Conservation (phyloP, 106 monocot species). For the Agapanthus africanus region DNA sequence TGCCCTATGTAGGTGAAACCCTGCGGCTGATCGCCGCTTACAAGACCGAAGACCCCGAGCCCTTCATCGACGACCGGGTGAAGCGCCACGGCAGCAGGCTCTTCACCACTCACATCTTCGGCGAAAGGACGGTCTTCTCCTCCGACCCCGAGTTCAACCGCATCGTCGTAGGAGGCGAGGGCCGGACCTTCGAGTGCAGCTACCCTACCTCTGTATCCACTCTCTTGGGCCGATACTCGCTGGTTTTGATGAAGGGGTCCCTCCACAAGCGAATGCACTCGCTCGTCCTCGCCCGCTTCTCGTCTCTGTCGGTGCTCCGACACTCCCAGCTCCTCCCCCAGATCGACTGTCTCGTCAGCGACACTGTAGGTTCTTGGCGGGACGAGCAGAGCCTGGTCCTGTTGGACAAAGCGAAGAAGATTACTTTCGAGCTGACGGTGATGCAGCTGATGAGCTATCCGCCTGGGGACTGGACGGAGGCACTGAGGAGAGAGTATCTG, state of each 20-base stretch:
- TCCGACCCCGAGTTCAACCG: slow-evolving; percentile 85
- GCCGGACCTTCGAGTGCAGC: slow-evolving; percentile 63
- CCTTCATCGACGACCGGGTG: slow-evolving; percentile 79
- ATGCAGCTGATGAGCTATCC: slow-evolving; percentile 78
- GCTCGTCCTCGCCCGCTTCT: slow-evolving; percentile 55
- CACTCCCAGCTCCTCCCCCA: slow-evolving; percentile 37
- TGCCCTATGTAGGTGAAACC: slow-evolving; percentile 77
- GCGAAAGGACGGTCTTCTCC: slow-evolving; percentile 93
- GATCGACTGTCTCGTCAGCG: slow-evolving; percentile 56
- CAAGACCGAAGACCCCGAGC: slow-evolving; percentile 71
- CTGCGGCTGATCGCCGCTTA: slow-evolving; percentile 64
- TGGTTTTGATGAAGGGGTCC: slow-evolving; percentile 53
- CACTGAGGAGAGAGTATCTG: slow-evolving; percentile 62
- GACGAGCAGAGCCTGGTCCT: slow-evolving; percentile 18
- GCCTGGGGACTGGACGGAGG: slow-evolving; percentile 75
- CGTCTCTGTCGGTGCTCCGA: slow-evolving; percentile 44
- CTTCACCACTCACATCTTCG: slow-evolving; percentile 89
- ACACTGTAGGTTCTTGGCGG: slow-evolving; percentile 39
- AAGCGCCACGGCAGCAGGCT: slow-evolving; percentile 37
- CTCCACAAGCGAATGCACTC: slow-evolving; percentile 76
- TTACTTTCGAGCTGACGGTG: slow-evolving; percentile 76
- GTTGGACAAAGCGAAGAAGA: slow-evolving; percentile 82
- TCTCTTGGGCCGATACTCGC: slow-evolving; percentile 67
- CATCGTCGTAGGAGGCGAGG: slow-evolving; percentile 56
- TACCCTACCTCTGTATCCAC: slow-evolving; percentile 76